Conservation (phyloP, 208 protist genomes). For the Strigomonas culicis region DNA sequence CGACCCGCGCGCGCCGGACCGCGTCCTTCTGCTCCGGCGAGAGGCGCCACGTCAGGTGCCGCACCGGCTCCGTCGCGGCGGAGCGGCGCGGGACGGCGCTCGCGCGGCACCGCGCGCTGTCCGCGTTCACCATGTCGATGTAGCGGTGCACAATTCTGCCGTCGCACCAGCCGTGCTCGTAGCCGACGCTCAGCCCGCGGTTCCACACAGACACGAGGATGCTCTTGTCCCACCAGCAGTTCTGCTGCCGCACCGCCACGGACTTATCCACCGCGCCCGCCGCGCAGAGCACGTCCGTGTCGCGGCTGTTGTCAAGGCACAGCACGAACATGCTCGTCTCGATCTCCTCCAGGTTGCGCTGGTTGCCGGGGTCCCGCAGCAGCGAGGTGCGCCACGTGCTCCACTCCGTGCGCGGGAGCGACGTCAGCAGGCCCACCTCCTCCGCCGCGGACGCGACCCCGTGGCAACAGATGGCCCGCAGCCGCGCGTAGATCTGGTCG, state of each 20-base stretch:
- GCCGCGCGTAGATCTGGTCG: conserved; percentile 74
- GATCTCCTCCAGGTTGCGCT: conserved; percentile 50
- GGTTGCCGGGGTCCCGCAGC: conserved; percentile 51
- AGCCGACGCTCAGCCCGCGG: conserved; percentile 51
- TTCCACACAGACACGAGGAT: conserved; percentile 63
- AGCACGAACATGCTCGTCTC: conserved; percentile 85
- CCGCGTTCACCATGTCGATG: conserved; percentile 60
- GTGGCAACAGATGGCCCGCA: conserved; percentile 60
- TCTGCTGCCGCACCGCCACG: conserved; percentile 29
- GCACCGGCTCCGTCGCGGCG: conserved; percentile 27
- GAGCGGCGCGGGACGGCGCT: conserved; percentile 20
- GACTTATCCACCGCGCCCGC: conserved; percentile 24
- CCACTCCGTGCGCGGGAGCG: conserved; percentile 66
- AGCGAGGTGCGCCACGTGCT: conserved; percentile 44
- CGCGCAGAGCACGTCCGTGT: conserved; percentile 33
- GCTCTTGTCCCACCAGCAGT: conserved; percentile 91
- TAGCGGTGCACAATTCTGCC: conserved; percentile 63
- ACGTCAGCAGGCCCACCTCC: conserved; percentile 67
- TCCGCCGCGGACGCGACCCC: conserved; percentile 22
- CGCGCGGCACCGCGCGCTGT: conserved; percentile 23
- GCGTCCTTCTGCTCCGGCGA: conserved; percentile 31
- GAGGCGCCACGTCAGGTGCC: conserved; percentile 49
- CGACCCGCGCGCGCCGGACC: conserved; percentile 21
- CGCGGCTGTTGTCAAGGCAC: conserved; percentile 61
- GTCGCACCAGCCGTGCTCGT: conserved; percentile 81